Conservation (phyloP, 2,329 filamentous ascomycete genomes). For the Paecilomyces fulvus region DNA sequence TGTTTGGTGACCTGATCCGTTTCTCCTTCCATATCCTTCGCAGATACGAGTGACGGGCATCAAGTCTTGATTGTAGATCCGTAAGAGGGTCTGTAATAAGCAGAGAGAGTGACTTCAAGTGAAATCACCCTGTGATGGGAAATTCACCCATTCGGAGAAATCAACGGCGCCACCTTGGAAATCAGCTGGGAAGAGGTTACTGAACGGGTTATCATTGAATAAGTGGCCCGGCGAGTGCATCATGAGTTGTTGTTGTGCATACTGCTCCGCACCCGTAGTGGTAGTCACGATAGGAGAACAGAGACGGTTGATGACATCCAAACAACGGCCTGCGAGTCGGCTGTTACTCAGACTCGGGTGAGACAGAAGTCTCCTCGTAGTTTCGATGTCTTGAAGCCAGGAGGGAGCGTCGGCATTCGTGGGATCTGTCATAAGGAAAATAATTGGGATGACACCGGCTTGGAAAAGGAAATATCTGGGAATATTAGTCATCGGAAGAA, state of each 20-base stretch:
- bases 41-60: background rate
- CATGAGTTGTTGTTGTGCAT: conserved; percentile 19
- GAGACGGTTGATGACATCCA: conserved; percentile 31
- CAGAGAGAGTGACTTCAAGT: conserved; percentile 9
- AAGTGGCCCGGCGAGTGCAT: conserved; percentile 31
- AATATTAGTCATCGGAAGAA: background rate
- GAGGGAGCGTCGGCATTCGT: conserved; percentile 26
- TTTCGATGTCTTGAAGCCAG: conserved; percentile 33
- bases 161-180: conserved; percentile 17
- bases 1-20: background rate
- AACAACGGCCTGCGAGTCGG: conserved; percentile 30
- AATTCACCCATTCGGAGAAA: conserved; percentile 34
- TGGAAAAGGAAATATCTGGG: conserved; percentile 38
- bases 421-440: conserved; percentile 36
- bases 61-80: background rate
- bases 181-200: conserved; percentile 25
- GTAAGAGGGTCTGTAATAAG: background rate
- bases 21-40: background rate
- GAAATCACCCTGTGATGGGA: conserved; percentile 13
- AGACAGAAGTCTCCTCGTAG: conserved; percentile 31
- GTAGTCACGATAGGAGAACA: conserved; percentile 23
- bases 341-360: conserved; percentile 31
- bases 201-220: conserved; percentile 27
- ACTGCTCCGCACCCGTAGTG: conserved; percentile 7
- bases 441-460: conserved; percentile 35